A percentile compares a stretch with the other conserved stretches of the same genome.
phyloP scores from a whole-genome alignment of 805 yeast species.

The Saccharomyces paradoxus region DNA sequence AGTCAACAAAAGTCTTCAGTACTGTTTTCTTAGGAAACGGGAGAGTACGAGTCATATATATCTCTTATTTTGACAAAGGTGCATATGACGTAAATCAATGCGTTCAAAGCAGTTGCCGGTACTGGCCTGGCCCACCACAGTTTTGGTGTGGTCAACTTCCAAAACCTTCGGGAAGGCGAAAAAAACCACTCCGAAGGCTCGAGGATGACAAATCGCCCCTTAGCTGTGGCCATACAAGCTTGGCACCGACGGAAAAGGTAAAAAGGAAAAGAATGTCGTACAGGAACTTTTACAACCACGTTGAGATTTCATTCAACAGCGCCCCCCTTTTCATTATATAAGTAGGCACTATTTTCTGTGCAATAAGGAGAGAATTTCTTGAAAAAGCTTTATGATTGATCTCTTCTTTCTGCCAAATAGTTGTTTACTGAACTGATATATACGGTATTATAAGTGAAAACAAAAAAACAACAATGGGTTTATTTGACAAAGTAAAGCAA shows the following conservation, averaged over 20 bases:
- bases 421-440: not conserved
- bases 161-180: not conserved
- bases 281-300: not conserved
- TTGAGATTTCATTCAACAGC: not conserved
- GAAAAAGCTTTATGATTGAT: not conserved
- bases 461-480: conserved; percentile 30
- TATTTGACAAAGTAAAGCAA: conserved; percentile 37
- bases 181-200: not conserved
- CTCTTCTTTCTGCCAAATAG: not conserved
- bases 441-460: not conserved
- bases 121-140: not conserved
- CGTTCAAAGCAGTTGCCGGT: not conserved
- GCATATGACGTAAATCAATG: not conserved
- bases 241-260: not conserved
- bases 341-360: not conserved
- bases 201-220: not conserved
- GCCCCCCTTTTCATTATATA: not conserved
- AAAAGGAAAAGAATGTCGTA: not conserved
- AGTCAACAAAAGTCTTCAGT: not conserved
- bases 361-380: not conserved
- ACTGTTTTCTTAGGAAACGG: not conserved
- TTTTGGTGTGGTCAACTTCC: not conserved
- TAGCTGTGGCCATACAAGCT: not conserved
- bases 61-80: not conserved
- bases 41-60: not conserved